Base-by-base conservation (phyloP, 306 rosid genomes). In the Prunus salicina region DNA sequence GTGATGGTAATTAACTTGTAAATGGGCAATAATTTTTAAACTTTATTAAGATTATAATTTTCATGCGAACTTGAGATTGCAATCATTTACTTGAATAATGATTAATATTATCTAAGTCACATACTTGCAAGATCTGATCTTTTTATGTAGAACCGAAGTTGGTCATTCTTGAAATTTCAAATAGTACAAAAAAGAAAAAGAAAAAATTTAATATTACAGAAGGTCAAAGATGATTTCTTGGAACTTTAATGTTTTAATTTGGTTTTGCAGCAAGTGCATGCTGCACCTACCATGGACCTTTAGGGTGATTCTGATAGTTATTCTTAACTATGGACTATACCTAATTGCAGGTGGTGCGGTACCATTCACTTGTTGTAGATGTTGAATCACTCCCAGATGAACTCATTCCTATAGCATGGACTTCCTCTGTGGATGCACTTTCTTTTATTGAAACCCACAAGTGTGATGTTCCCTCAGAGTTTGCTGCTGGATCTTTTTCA, bases 351-450 rank as follows among this genome's bases (percentile, higher is more conserved):
- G 99, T 92, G 67, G 99, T 96, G 75, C 87, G 99, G 83, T 95
- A 95, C 84, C 99, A 95, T 86, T 95, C 99, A n/a, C 89, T 95
- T 82, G 90, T 92, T 67, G 82, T 95, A 84, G 98, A 91, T 82
- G 81, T 88, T 64, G 90, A 84, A 80, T 85, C 98, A 19, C 96
- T 96, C 52, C 99, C 99, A 74, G 79, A 89, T 62, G 93, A 88
- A 76, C 90, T 96, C 71, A 87, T 96, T 84, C 99, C 99, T 70
- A 96, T 92, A 69, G 96, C 99, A 75, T 96, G 99, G 99, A 91
- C 99, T 46, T 74, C 89, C 78, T 86, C 96, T 47, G 46, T 75
- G 3, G 84, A 84, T 62, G 83, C 90, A 78, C 83, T 87, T 84
- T 86, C 97, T 30, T 89, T 79, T 85, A 63, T 80, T 67, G 88